phyloP scores from a whole-genome alignment of 2,329 filamentous ascomycete genomes.

The Coniella lustricola region DNA sequence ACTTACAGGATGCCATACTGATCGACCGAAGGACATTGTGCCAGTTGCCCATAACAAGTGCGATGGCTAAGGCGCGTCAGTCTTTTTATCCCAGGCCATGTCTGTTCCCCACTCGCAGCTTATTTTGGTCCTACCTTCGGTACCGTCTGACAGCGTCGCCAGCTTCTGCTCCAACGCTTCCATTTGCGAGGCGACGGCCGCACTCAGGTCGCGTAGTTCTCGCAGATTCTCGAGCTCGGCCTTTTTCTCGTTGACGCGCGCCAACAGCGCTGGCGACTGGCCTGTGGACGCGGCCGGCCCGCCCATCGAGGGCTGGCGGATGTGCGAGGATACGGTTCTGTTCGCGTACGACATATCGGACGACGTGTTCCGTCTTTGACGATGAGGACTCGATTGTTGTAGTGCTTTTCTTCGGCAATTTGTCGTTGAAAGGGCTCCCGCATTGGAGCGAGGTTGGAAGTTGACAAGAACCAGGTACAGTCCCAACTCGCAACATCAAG shows the following conservation, averaged over 20 bases:
- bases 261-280: constrained; percentile 63
- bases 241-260: constrained; percentile 80
- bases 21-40: constrained; percentile 79
- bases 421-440: too few relatives aligned
- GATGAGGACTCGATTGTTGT: background rate
- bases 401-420: background rate
- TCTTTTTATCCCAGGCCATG: constrained; percentile 10
- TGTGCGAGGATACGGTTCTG: constrained; percentile 50
- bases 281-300: constrained; percentile 37
- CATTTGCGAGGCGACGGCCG: constrained; percentile 74
- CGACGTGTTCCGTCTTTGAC: background rate
- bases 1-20: constrained; percentile 76
- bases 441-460: too few relatives aligned
- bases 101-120: background rate
- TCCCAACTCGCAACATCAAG: too few relatives aligned
- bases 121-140: constrained; percentile 53
- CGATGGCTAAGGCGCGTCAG: constrained; percentile 53
- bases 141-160: constrained; percentile 70
- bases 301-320: constrained; percentile 54
- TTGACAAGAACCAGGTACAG: too few relatives aligned
- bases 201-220: constrained; percentile 71
- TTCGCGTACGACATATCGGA: constrained; percentile 49
- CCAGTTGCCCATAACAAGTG: constrained; percentile 81
- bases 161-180: constrained; percentile 73
- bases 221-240: constrained; percentile 72